Percentiles rank a stretch among this genome's conserved stretches.
These are phyloP conservation scores for Phaeoacremonium minimum DNA, from an alignment of 2,329 filamentous ascomycete genomes.

Conservation along the genomic window DNA sequence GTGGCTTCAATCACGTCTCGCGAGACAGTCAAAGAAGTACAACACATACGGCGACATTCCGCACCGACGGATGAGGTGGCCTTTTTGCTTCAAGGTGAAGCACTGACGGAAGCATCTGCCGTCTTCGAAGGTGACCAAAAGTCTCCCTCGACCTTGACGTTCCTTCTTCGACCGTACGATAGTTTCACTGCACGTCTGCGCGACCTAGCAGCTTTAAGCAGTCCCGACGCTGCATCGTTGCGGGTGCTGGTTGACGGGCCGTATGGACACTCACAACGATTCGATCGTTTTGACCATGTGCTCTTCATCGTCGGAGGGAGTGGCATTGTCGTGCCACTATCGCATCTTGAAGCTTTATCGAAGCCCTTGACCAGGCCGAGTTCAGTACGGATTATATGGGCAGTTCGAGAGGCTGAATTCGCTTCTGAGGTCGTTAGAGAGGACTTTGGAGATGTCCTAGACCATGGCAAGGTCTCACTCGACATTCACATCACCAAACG, in stretches of 20 bases:
- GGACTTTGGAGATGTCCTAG: neutral
- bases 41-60: neutral
- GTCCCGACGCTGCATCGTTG: conserved; percentile 18
- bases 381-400: conserved; percentile 1
- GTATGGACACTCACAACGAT: conserved; percentile 33
- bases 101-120: no score
- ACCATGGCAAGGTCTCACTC: neutral
- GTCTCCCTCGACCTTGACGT: conserved; percentile 23
- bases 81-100: neutral
- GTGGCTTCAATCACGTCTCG: conserved; percentile 24
- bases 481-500: conserved; percentile 10
- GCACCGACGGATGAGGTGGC: neutral
- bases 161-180: conserved; percentile 41
- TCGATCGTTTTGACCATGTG: conserved; percentile 37
- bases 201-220: conserved; percentile 18
- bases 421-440: neutral
- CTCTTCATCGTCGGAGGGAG: conserved; percentile 3
- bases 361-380: neutral
- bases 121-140: conserved; percentile 3
- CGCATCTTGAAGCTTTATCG: neutral
- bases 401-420: neutral
- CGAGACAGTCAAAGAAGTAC: neutral
- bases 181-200: conserved; percentile 35
- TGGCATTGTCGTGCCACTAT: conserved; percentile 1
- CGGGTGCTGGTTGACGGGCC: conserved; percentile 39